Conservation (phyloP, 176 grass and related monocot species). For the Cymbopogon citratus region DNA sequence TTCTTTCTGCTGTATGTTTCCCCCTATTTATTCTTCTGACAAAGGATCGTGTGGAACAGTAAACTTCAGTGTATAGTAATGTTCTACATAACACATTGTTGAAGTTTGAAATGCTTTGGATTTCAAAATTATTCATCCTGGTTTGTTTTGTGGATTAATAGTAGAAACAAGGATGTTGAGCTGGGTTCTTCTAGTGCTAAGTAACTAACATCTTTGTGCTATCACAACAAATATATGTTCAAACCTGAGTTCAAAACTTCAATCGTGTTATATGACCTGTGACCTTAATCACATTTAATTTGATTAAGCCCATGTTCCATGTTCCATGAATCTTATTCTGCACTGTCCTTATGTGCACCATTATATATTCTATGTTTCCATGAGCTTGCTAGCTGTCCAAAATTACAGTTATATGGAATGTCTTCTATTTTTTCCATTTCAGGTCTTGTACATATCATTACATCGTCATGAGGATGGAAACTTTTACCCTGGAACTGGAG, state of each 20-base stretch:
- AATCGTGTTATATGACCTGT: neutral
- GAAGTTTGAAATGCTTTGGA: neutral
- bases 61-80: neutral
- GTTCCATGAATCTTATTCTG: neutral
- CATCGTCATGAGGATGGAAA: constrained; percentile 92
- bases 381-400: neutral
- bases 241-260: neutral
- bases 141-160: neutral
- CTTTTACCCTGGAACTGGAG: constrained; percentile 96
- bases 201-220: neutral
- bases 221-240: neutral
- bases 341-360: neutral
- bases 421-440: neutral
- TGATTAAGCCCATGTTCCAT: neutral
- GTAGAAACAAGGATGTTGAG: neutral
- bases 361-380: neutral
- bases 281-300: neutral
- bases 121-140: neutral
- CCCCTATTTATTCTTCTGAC: neutral
- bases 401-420: constrained; percentile 9
- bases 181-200: neutral
- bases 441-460: constrained; percentile 95
- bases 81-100: neutral
- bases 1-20: neutral
- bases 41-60: neutral